Base-by-base conservation (phyloP, 805 yeast genomes). In the Ogataea kodamae region DNA sequence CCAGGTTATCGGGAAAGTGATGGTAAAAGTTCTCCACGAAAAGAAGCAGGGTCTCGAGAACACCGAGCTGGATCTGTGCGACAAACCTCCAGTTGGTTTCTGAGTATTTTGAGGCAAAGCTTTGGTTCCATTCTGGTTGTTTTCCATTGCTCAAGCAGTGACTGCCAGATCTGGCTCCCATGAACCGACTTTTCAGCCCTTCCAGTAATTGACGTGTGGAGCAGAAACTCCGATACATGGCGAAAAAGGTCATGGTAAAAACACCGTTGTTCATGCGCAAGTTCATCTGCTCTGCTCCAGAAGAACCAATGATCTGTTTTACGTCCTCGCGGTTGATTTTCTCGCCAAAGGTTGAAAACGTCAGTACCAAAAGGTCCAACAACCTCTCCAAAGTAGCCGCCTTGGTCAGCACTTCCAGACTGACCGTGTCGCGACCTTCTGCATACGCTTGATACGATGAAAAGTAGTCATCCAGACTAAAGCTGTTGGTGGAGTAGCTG, bases 51-150 rank as follows among this genome's bases (percentile, higher is more conserved):
- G 87, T 85, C 52, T 85, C 94, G 39, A 88, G 64, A 19, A 88
- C 76, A 24, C 94, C 94, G 22, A 82, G 67, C 52, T 88, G 92
- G 25, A 89, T 83, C 50, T 80, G 85, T 8, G 82, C 78, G 27
- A 85, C 78, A 35, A 76, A 70, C 27, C 70, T 70, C 69, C 81
- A 78, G 46, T 81, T 82, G 20, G 81, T 66, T 3, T 71, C 70
- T 0, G 42, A 28, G 30, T 48, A 37, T 11, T 58, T 62, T 17
- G 72, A 63, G 26, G 65, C 64, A 4, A 60, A 32, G 6, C 52
- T 33, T 7, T 61, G 43, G 11, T 65, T 67, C 92, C 92, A 83
- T 24, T 72, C 71, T 1, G 87, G 88, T 22, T 51, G 25, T 14
- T 25, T 35, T 7, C 35, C 27, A 8, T 28, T 27, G 5, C 28